These are phyloP conservation scores for Favolaschia claudopus DNA, from an alignment of 768 basidiomycete genomes.

Conservation along the genomic window DNA sequence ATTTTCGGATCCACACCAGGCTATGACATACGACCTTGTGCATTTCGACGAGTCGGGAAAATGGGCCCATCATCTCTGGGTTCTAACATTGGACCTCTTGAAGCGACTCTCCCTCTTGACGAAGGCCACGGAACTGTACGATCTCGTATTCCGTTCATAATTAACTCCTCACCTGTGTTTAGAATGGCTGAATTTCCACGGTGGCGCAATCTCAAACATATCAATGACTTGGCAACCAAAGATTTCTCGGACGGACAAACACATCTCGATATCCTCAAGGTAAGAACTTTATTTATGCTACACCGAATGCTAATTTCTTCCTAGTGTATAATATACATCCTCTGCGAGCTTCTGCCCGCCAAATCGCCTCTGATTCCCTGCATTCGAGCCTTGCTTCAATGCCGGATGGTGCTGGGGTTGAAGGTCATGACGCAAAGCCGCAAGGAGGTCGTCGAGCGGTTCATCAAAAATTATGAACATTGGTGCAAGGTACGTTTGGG, in stretches of 20 bases:
- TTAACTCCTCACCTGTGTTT: not conserved
- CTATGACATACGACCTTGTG: not conserved
- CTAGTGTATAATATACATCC: not conserved
- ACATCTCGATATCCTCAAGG: conserved; percentile 5
- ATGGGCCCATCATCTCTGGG: conserved; percentile 3
- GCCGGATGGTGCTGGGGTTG: not conserved
- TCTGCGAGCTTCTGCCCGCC: not conserved
- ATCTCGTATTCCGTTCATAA: not conserved
- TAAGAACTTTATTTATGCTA: not conserved
- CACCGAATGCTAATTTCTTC: not conserved
- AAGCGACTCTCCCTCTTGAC: not conserved
- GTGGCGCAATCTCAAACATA: not conserved
- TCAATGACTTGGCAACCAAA: not conserved
- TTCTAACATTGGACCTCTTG: not conserved
- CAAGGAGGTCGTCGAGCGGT: not conserved
- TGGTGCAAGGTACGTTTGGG: not conserved
- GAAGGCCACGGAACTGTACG: not conserved
- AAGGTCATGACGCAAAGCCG: not conserved
- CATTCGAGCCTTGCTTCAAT: not conserved
- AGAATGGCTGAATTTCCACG: not conserved
- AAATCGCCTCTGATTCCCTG: not conserved
- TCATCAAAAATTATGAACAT: not conserved
- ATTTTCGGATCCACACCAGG: conserved; percentile 2
- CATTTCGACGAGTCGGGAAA: not conserved
- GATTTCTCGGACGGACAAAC: not conserved